phyloP scores from a whole-genome alignment of 164 flowering plant species.

The Macadamia integrifolia region DNA sequence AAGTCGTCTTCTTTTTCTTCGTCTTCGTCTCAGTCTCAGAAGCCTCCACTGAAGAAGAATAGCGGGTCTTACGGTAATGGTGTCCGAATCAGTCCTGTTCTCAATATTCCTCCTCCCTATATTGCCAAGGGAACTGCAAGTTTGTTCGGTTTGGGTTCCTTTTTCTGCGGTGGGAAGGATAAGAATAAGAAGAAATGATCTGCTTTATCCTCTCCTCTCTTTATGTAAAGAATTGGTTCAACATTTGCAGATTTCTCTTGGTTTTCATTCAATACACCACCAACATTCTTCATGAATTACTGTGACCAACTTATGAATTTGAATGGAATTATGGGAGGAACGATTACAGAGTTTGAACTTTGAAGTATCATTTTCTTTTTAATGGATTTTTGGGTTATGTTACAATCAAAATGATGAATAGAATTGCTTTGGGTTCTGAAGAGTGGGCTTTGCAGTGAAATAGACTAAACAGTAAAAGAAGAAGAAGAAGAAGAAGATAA shows the following conservation, averaged over 20 bases:
- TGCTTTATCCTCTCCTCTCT: neutral
- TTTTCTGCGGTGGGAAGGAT: conserved; percentile 57
- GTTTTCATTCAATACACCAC: conserved; percentile 11
- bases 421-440: too few relatives aligned
- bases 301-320: neutral
- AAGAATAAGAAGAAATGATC: conserved; percentile 52
- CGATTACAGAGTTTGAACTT: conserved; percentile 3
- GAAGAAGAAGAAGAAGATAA: neutral
- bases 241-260: conserved; percentile 6
- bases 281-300: conserved; percentile 2
- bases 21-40: conserved; percentile 18
- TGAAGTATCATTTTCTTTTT: neutral
- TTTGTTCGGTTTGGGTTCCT: conserved; percentile 62
- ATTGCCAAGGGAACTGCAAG: conserved; percentile 44
- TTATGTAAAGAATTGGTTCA: neutral
- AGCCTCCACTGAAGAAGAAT: conserved; percentile 42
- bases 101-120: conserved; percentile 61
- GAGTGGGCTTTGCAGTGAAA: conserved; percentile 3
- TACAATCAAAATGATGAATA: too few relatives aligned
- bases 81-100: conserved; percentile 50
- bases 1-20: conserved; percentile 12
- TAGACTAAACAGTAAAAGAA: neutral
- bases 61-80: conserved; percentile 39
- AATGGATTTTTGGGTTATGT: neutral
- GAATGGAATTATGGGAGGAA: neutral